Evolutionary conservation across 2,329 filamentous ascomycete genomes (phyloP).

Genomic region (Canariomyces notabilis): DNA sequence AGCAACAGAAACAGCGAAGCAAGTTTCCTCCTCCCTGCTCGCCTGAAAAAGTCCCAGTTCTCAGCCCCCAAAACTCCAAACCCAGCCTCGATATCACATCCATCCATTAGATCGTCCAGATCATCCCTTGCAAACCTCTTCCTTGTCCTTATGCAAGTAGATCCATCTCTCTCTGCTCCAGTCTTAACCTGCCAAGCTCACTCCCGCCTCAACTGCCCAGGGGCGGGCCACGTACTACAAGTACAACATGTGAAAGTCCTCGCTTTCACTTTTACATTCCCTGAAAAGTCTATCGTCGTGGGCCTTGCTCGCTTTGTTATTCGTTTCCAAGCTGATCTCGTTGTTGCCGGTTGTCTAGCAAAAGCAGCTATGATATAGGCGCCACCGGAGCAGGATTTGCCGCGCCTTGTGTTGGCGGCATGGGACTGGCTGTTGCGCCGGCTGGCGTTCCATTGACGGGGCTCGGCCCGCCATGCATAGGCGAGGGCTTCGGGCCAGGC

Average conservation of each 20-base stretch:
- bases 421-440: not conserved
- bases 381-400: conserved; percentile 8
- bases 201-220: too few relatives aligned
- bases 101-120: conserved; percentile 10
- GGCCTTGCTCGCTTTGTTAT: not conserved
- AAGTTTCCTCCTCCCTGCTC: too few relatives aligned
- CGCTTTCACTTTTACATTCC: too few relatives aligned
- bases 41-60: too few relatives aligned
- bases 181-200: too few relatives aligned
- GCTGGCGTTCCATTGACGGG: conserved; percentile 18
- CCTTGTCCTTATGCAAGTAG: not conserved
- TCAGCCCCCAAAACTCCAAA: too few relatives aligned
- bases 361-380: not conserved
- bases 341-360: not conserved
- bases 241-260: too few relatives aligned
- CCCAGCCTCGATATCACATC: too few relatives aligned
- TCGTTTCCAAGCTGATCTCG: not conserved
- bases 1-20: too few relatives aligned
- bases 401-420: not conserved
- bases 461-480: conserved; percentile 17
- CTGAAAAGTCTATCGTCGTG: too few relatives aligned
- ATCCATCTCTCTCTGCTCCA: not conserved
- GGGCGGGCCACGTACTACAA: too few relatives aligned
- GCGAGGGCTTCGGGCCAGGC: conserved; percentile 11
- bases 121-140: not conserved